These are phyloP conservation scores for Lachancea meyersii DNA, from an alignment of 805 yeast species.

Conservation along the genomic window DNA sequence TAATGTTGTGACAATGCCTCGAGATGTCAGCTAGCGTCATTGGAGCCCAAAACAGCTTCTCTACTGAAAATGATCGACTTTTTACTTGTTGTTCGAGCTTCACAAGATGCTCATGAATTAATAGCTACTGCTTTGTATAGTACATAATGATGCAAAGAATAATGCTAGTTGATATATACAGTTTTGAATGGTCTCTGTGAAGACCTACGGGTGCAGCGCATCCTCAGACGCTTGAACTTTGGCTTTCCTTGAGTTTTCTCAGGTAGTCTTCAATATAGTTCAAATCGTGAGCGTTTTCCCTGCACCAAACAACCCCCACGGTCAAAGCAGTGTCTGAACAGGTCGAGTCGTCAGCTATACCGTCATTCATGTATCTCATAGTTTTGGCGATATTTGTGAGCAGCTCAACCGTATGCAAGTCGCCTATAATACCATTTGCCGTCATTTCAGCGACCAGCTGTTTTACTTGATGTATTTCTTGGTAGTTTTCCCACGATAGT, in stretches of 20 bases:
- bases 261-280: slow-evolving; percentile 21
- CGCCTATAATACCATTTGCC: slow-evolving; percentile 30
- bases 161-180: neutral
- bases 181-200: neutral
- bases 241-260: slow-evolving; percentile 17
- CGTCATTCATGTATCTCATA: slow-evolving; percentile 22
- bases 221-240: slow-evolving; percentile 7
- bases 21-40: slow-evolving; percentile 17
- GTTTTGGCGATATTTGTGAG: slow-evolving; percentile 16
- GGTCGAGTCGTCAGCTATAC: slow-evolving; percentile 15
- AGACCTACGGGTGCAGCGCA: neutral
- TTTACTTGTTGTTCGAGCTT: neutral
- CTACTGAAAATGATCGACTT: neutral
- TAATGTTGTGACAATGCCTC: slow-evolving; percentile 24
- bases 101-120: neutral
- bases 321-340: neutral
- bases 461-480: slow-evolving; percentile 19
- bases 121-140: neutral
- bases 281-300: slow-evolving; percentile 20
- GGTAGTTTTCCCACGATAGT: slow-evolving; percentile 27
- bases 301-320: slow-evolving; percentile 24
- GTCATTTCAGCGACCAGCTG: slow-evolving; percentile 27
- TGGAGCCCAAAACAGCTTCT: neutral
- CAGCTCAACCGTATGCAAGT: slow-evolving; percentile 25
- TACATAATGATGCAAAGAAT: slow-evolving; percentile 5